phyloP scores from a whole-genome alignment of 768 basidiomycete species.

The Podaxis rugospora region DNA sequence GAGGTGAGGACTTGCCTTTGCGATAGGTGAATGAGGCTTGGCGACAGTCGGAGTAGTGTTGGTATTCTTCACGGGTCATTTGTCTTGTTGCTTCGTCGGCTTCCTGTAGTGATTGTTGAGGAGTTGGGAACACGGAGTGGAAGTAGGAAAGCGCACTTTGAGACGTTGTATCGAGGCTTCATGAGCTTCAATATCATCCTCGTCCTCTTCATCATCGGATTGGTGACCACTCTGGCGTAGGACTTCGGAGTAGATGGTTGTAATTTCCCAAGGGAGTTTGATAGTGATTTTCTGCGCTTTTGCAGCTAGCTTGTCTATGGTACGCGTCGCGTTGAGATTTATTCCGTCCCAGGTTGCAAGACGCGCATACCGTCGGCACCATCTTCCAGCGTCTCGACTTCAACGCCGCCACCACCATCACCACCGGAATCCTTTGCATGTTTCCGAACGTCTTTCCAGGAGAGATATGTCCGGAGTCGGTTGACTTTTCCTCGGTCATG shows the following conservation, averaged over 20 bases:
- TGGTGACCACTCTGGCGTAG: constrained; percentile 71
- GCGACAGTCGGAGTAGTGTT: constrained; percentile 94
- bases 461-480: constrained; percentile 85
- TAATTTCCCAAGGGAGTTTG: constrained; percentile 94
- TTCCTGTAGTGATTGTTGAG: constrained; percentile 47
- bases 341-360: neutral
- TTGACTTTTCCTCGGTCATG: constrained; percentile 94
- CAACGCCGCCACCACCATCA: constrained; percentile 74
- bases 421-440: constrained; percentile 89
- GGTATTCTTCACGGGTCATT: constrained; percentile 97
- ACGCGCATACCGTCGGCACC: constrained; percentile 65
- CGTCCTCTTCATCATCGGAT: constrained; percentile 93
- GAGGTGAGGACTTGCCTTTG: constrained; percentile 55
- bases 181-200: constrained; percentile 93
- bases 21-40: constrained; percentile 97
- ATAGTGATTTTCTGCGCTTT: constrained; percentile 93
- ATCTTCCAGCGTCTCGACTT: constrained; percentile 81
- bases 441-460: constrained; percentile 96
- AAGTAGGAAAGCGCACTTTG: constrained; percentile 44
- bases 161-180: constrained; percentile 89
- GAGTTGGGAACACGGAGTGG: neutral
- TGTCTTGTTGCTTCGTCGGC: constrained; percentile 92
- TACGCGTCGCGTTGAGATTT: neutral
- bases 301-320: constrained; percentile 65
- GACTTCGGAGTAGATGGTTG: constrained; percentile 87